Conservation (phyloP, 2,329 filamentous ascomycete species). For the Tympanopsis confertula region DNA sequence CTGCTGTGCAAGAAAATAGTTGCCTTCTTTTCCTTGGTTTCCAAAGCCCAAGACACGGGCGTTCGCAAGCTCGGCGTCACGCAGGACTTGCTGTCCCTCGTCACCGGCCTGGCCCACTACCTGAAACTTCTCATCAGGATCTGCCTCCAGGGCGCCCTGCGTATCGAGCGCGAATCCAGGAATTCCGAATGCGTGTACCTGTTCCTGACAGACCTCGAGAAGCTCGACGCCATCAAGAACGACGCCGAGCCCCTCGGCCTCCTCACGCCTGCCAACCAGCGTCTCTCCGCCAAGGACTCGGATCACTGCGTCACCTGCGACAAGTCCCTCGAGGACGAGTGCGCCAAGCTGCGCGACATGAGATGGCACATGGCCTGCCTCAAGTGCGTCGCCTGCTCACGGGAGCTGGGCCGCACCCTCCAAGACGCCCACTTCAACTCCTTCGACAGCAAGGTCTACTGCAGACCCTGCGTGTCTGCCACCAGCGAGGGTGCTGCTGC, state of each 20-base stretch:
- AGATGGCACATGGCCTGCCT: conserved; percentile 80
- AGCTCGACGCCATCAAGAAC: conserved; percentile 67
- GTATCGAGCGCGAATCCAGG: conserved; percentile 73
- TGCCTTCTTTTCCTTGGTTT: conserved; percentile 88
- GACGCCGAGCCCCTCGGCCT: conserved; percentile 49
- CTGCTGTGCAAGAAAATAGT: conserved; percentile 99
- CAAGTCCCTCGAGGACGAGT: conserved; percentile 89
- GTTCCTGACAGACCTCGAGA: conserved; percentile 73
- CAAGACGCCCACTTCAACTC: conserved; percentile 62
- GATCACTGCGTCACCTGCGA: conserved; percentile 77
- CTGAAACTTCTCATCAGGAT: conserved; percentile 95
- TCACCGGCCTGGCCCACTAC: conserved; percentile 92
- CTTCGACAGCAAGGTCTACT: conserved; percentile 59
- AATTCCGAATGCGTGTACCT: conserved; percentile 65
- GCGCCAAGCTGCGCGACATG: conserved; percentile 60
- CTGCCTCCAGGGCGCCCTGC: conserved; percentile 83
- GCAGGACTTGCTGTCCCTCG: conserved; percentile 91
- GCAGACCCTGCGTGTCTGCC: conserved; percentile 51
- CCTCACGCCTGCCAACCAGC: conserved; percentile 43
- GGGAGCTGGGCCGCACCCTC: conserved; percentile 57
- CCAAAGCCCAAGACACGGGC: conserved; percentile 87
- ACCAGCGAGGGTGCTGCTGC: conserved; percentile 33
- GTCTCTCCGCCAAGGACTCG: conserved; percentile 62
- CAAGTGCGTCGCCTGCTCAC: conserved; percentile 54
- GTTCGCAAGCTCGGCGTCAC: conserved; percentile 87